Percentiles rank a stretch among this genome's conserved stretches.
Conservation (phyloP, 2,329 filamentous ascomycete genomes). For the Aspergillus tanneri region DNA sequence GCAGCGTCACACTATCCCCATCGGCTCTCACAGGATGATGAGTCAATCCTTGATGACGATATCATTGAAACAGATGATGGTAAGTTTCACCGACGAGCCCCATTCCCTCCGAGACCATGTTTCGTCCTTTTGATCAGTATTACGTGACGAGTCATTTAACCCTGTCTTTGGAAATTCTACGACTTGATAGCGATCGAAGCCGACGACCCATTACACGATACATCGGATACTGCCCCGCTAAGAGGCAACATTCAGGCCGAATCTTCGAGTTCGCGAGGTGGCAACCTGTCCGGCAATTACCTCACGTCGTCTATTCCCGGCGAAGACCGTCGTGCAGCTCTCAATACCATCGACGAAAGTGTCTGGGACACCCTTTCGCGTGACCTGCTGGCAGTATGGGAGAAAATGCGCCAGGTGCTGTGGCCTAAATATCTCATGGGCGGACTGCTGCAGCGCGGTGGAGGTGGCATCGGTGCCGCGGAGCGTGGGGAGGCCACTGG, state of each 20-base stretch:
- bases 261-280: constrained; percentile 45
- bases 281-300: constrained; percentile 73
- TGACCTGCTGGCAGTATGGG: constrained; percentile 90
- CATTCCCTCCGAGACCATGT: no score
- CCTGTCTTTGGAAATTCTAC: not conserved
- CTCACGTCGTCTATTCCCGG: constrained; percentile 87
- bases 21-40: constrained; percentile 62
- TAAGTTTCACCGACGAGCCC: constrained; percentile 37
- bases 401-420: constrained; percentile 95
- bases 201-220: constrained; percentile 73
- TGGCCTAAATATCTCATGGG: constrained; percentile 91
- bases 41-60: constrained; percentile 65
- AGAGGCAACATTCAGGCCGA: constrained; percentile 76
- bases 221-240: constrained; percentile 73
- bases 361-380: constrained; percentile 97
- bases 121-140: not conserved
- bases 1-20: constrained; percentile 47
- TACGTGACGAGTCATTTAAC: not conserved
- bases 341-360: constrained; percentile 93
- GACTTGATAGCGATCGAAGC: constrained; percentile 72
- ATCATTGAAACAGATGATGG: constrained; percentile 78
- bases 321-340: constrained; percentile 84
- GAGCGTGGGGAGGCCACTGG: constrained; percentile 56
- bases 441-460: constrained; percentile 59
- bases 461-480: constrained; percentile 55